These are phyloP conservation scores for Pichia cephalocereana DNA, from an alignment of 805 yeast species.

Conservation along the genomic window DNA sequence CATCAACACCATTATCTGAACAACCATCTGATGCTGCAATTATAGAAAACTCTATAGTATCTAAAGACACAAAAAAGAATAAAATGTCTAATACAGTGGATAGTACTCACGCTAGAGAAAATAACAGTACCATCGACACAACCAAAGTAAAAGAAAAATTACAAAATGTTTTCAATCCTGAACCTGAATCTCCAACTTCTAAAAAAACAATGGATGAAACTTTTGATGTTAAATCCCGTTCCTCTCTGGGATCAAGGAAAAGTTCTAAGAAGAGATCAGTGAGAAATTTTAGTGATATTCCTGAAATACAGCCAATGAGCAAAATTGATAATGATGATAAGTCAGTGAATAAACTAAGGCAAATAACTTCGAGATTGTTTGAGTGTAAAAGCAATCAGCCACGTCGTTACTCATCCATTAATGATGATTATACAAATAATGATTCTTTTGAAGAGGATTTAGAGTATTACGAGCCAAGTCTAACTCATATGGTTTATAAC, in stretches of 20 bases:
- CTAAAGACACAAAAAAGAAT: conserved; percentile 1
- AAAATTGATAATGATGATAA: conserved; percentile 3
- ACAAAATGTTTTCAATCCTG: conserved; percentile 1
- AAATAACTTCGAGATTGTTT: conserved; percentile 66
- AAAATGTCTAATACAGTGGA: conserved; percentile 1
- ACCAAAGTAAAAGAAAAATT: background rate
- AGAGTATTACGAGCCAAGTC: conserved; percentile 12
- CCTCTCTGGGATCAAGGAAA: conserved; percentile 15
- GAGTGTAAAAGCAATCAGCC: conserved; percentile 67
- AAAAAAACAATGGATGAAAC: conserved; percentile 6
- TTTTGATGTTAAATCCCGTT: conserved; percentile 14
- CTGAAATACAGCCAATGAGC: conserved; percentile 3
- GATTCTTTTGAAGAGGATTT: conserved; percentile 47
- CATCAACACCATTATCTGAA: conserved; percentile 17
- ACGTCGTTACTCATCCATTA: conserved; percentile 57
- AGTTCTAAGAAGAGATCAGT: conserved; percentile 7
- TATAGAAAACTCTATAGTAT: background rate
- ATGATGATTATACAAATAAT: conserved; percentile 28
- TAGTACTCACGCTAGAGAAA: background rate
- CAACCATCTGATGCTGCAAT: conserved; percentile 1
- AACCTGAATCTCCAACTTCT: background rate
- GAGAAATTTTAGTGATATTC: background rate
- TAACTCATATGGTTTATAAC: background rate
- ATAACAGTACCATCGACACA: background rate
- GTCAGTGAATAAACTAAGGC: conserved; percentile 21